phyloP scores from a whole-genome alignment of 495 filamentous ascomycete genomes.

The Penicillium daleae region DNA sequence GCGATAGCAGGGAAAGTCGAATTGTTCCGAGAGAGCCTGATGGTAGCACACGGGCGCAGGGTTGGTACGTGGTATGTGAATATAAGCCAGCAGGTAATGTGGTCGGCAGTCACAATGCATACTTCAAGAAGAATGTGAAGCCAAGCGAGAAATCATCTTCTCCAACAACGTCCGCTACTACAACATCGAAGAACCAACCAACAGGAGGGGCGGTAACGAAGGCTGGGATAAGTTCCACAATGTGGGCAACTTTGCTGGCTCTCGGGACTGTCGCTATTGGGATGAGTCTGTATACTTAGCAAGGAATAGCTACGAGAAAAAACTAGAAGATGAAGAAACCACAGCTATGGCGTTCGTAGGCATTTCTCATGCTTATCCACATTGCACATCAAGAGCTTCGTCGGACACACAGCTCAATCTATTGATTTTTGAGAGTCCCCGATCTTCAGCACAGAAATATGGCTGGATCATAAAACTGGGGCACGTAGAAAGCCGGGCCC shows the following conservation, averaged over 20 bases:
- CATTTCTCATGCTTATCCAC: constrained; percentile 44
- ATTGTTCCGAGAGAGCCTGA: constrained; percentile 14
- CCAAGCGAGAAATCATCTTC: constrained; percentile 23
- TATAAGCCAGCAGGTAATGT: constrained; percentile 79
- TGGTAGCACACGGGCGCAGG: constrained; percentile 41
- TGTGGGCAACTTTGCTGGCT: constrained; percentile 16
- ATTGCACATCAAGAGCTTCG: constrained; percentile 37
- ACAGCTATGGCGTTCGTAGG: constrained; percentile 33
- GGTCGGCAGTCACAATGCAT: constrained; percentile 58
- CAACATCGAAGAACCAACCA: neutral
- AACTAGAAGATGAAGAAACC: constrained; percentile 16
- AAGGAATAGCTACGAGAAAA: constrained; percentile 6
- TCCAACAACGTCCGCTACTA: constrained; percentile 15
- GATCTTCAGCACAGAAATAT: constrained; percentile 27
- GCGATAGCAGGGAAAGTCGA: neutral
- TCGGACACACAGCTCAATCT: constrained; percentile 34
- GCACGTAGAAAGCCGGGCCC: constrained; percentile 29
- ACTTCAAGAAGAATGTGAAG: constrained; percentile 44
- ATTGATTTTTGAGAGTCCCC: constrained; percentile 37
- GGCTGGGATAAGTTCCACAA: constrained; percentile 3
- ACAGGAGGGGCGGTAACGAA: constrained; percentile 12
- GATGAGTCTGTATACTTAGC: constrained; percentile 27
- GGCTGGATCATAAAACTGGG: constrained; percentile 28
- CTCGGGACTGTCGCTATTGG: constrained; percentile 21
- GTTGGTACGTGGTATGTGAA: constrained; percentile 82